Base-by-base conservation (phyloP, 257 asterid species). In the Penstemon barbatus region DNA sequence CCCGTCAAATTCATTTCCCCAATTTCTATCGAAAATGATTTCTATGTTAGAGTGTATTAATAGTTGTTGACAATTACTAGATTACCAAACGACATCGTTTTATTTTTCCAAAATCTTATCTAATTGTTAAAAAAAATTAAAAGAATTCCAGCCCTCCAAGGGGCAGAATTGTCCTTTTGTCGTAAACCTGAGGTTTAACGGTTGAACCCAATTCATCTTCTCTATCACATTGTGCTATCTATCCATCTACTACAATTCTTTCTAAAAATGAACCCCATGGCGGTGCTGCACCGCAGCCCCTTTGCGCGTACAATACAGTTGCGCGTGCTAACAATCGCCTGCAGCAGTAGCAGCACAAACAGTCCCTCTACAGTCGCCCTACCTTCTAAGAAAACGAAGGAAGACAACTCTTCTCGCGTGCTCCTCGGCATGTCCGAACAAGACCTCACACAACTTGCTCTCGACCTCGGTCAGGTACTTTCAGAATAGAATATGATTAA, bases 341-440 rank as follows among this genome's bases (percentile, higher is more conserved):
- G 79, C 49, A 69, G 71, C 74, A 65, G 62, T 76, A 59, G 69
- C 55, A 52, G 65, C 69, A 4, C 51, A 51, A 71, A 50, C 68
- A 65, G 36, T 69, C 36, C 84, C 69, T 11, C 77, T 43, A 59
- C 82, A 11, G 84, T 74, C 12, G 38, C 80, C 52, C 18, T 44
- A 25, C 85, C 90, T 61, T 71, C 87, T 54, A 82, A 74, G 77
- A 80, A 76, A 53, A 74, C 74, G 61, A 57, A 66, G 51, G 86
- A 68, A 5, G 53, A 63, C 9, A 63, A 62, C 9, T 43, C 3
- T 66, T 56, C 97, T 33, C 82, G 81, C 72, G 87, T 84, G 57
- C 90, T 92, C 68, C 90, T 92, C 63, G 96, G 96, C 77, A 74
- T 90, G 98, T 81, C 95, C 44, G 95, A 90, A 69, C 72, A 58